Conservation (phyloP, 441 rosid genomes). For the Adansonia grandidieri region DNA sequence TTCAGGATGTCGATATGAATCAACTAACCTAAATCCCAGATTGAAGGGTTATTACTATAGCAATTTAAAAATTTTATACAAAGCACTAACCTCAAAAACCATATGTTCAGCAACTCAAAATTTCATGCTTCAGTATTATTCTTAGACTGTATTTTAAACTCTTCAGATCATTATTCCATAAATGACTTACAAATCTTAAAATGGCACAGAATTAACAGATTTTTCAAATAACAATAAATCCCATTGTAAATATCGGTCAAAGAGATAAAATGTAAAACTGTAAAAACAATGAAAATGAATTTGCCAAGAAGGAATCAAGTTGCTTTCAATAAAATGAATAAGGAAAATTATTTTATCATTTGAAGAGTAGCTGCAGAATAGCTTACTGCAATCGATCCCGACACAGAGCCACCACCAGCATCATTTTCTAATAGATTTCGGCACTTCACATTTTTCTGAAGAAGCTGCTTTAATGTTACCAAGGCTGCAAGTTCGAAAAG, state of each 20-base stretch:
- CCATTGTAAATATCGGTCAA: not conserved
- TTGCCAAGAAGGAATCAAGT: not conserved
- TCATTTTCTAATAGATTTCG: conserved; percentile 93
- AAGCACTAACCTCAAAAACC: not conserved
- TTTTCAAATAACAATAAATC: not conserved
- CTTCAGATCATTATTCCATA: conserved; percentile 9
- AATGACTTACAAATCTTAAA: not conserved
- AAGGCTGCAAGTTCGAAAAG: conserved; percentile 51
- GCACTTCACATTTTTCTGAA: conserved; percentile 84
- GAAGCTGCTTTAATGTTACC: conserved; percentile 80
- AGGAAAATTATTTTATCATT: not conserved
- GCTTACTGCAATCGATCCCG: conserved; percentile 82
- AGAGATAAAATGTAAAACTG: not conserved
- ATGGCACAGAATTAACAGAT: not conserved
- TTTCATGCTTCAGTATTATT: not conserved
- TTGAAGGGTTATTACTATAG: not conserved
- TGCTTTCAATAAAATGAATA: not conserved
- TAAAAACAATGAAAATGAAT: not conserved
- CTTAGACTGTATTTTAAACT: not conserved
- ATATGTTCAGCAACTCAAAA: not conserved
- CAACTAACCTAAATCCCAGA: not conserved
- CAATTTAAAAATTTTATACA: not conserved
- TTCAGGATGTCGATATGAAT: not conserved
- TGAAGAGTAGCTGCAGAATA: conserved; percentile 16
- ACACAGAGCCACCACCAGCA: conserved; percentile 98